Evolutionary conservation across 805 yeast genomes (phyloP).

Genomic region (Cyberlindnera sargentensis): DNA sequence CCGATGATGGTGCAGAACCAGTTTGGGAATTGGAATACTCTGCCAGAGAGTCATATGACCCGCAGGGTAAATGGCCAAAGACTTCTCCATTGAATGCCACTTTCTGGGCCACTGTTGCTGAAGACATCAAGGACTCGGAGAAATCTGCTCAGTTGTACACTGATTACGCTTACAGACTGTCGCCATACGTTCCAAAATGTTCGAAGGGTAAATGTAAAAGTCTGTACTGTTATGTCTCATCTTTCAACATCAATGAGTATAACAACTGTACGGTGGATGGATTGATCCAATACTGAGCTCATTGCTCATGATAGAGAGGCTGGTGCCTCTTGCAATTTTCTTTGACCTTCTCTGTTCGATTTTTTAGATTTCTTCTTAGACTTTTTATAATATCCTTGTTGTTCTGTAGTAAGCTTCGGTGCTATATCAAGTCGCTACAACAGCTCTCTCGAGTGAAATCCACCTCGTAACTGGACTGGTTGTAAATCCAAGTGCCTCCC

Average conservation of each 20-base stretch:
- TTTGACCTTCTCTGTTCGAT: no score
- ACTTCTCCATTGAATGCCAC: constrained; percentile 57
- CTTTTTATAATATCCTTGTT: no score
- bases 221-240: constrained; percentile 15
- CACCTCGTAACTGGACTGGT: no score
- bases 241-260: constrained; percentile 15
- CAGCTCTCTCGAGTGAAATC: no score
- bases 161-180: constrained; percentile 42
- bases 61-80: constrained; percentile 48
- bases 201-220: constrained; percentile 18
- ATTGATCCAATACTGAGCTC: constrained; percentile 3
- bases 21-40: constrained; percentile 59
- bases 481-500: no score
- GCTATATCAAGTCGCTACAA: no score
- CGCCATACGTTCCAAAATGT: constrained; percentile 51
- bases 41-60: constrained; percentile 51
- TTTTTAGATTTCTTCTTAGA: no score
- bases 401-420: no score
- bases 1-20: constrained; percentile 48
- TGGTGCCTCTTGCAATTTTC: no score
- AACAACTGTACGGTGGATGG: constrained; percentile 10
- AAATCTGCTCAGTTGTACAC: constrained; percentile 43
- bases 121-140: constrained; percentile 31
- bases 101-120: constrained; percentile 48
- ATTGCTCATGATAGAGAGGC: not conserved